Evolutionary conservation across 2,329 filamentous ascomycete genomes (phyloP), one percentile per base, ranked within the genome.

Genomic region (Gnomoniopsis smithogilvyi): DNA sequence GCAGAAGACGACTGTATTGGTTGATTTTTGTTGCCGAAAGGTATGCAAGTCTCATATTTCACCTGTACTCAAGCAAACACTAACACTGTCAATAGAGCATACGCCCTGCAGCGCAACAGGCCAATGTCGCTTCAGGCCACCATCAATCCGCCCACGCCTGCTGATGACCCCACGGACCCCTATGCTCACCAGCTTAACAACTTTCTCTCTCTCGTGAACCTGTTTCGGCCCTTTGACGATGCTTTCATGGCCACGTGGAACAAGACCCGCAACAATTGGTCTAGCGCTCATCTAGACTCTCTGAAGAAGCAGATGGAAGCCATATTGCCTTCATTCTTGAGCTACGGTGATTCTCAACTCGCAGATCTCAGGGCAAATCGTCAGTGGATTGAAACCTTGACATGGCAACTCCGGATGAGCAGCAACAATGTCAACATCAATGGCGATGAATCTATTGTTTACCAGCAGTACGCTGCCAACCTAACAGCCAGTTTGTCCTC

Each of bases 21-120:
- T 77, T 92, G 11, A 75, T 92, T 10, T 88, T 89, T 67, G 79
- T 89, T 1, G 85, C 85, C 10, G 89, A 92, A 74, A 83, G 88
- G 85, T 87, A 72, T 67, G 73, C 62, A n/a, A 30, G 10, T 43
- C 17, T 41, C n/a, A 41, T 17, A 47, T 6, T 21, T 41, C 24
- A 24, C 46, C 38, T 30, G 17, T 48, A 45, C 12, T 46, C 49
- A 15, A 24, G 53, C 22, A 33, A 15, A 57, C 45, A 48, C 67
- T 69, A 57, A 69, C 59, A 54, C n/a, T 43, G 55, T 19, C 22
- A 47, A 65, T 70, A 80, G 86, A 72, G 84, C 88, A 14, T 92
- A 92, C 69, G 87, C 87, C 52, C 76, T 93, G 33, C 86, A 90
- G 69, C 83, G 87, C 67, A 82, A 84, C 64, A 84, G 87, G 48